These are phyloP conservation scores for Phylloporus rhodoxanthus DNA, from an alignment of 768 basidiomycete genomes.

Conservation along the genomic window DNA sequence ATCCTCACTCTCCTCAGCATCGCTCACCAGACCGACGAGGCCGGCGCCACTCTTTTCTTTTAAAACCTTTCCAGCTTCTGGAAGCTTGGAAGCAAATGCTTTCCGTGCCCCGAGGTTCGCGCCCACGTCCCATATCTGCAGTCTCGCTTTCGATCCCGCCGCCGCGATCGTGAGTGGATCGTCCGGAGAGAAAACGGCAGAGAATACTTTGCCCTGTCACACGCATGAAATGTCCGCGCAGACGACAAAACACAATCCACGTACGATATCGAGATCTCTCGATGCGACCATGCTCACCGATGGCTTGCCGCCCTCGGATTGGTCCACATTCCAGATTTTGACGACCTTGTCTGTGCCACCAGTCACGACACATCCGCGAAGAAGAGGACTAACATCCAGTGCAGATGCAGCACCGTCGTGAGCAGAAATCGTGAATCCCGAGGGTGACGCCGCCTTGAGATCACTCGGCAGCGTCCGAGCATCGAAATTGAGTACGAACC, in stretches of 20 bases:
- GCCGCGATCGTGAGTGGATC: conserved; percentile 91
- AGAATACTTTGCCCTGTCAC: conserved; percentile 90
- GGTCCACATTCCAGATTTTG: conserved; percentile 93
- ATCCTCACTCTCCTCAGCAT: conserved; percentile 62
- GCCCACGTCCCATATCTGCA: conserved; percentile 95
- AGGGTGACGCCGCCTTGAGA: conserved; percentile 55
- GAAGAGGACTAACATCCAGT: conserved; percentile 84
- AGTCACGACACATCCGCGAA: conserved; percentile 86
- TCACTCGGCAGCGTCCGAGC: conserved; percentile 74
- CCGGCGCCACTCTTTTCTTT: conserved; percentile 62
- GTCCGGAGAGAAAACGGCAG: conserved; percentile 86
- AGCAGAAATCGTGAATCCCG: conserved; percentile 84
- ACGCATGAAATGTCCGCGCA: neutral
- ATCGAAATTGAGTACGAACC: conserved; percentile 88
- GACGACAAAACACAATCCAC: conserved; percentile 22
- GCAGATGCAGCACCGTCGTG: conserved; percentile 89
- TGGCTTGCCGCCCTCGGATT: conserved; percentile 53
- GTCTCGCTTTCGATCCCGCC: conserved; percentile 87
- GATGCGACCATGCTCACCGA: conserved; percentile 81
- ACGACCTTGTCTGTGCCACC: conserved; percentile 94
- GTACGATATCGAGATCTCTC: conserved; percentile 85
- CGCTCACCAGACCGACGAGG: conserved; percentile 62
- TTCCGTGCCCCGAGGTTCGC: conserved; percentile 78
- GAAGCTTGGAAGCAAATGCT: conserved; percentile 74
- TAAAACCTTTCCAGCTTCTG: conserved; percentile 61